A percentile compares a stretch with the other conserved stretches of the same genome.
phyloP scores from a whole-genome alignment of 2,329 filamentous ascomycete genomes.

The Metarhizium guizhouense region DNA sequence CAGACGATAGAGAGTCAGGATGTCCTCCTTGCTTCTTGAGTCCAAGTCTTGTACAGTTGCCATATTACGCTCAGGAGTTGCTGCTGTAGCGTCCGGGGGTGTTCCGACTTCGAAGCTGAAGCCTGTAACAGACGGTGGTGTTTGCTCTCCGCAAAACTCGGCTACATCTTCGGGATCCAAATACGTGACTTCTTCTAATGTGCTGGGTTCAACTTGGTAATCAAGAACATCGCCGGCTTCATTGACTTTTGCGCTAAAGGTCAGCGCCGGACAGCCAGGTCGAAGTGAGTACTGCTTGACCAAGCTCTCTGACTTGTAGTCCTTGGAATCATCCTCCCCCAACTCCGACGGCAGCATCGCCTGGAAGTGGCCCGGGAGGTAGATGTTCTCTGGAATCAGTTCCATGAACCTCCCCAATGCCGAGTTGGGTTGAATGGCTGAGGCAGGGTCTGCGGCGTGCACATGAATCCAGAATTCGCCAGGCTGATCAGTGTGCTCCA shows the following conservation, averaged over 20 bases:
- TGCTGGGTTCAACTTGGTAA: slow-evolving; percentile 43
- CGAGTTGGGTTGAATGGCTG: slow-evolving; percentile 53
- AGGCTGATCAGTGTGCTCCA: slow-evolving; percentile 47
- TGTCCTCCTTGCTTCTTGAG: slow-evolving; percentile 31
- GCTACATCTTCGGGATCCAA: slow-evolving; percentile 45
- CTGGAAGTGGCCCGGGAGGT: slow-evolving; percentile 47
- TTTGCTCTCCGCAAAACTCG: slow-evolving; percentile 29
- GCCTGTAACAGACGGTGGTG: slow-evolving; percentile 10
- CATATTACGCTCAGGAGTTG: slow-evolving; percentile 32
- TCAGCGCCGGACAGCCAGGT: slow-evolving; percentile 42
- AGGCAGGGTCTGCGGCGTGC: slow-evolving; percentile 71
- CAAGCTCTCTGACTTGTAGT: slow-evolving; percentile 27
- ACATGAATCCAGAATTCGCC: slow-evolving; percentile 66
- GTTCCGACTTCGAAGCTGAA: slow-evolving; percentile 21
- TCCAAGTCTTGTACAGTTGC: slow-evolving; percentile 32
- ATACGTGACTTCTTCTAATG: slow-evolving; percentile 45
- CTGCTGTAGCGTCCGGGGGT: slow-evolving; percentile 8
- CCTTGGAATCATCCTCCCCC: slow-evolving; percentile 17
- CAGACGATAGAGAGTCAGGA: slow-evolving; percentile 38
- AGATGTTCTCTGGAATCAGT: slow-evolving; percentile 49
- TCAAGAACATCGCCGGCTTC: slow-evolving; percentile 43
- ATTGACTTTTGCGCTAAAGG: slow-evolving; percentile 53
- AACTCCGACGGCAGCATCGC: slow-evolving; percentile 45
- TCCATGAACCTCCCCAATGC: slow-evolving; percentile 52
- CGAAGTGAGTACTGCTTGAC: slow-evolving; percentile 47